Percentiles rank a stretch among this genome's conserved stretches.
phyloP scores from a whole-genome alignment of 192 early-diverging fungal genomes.

The Podila verticillata region DNA sequence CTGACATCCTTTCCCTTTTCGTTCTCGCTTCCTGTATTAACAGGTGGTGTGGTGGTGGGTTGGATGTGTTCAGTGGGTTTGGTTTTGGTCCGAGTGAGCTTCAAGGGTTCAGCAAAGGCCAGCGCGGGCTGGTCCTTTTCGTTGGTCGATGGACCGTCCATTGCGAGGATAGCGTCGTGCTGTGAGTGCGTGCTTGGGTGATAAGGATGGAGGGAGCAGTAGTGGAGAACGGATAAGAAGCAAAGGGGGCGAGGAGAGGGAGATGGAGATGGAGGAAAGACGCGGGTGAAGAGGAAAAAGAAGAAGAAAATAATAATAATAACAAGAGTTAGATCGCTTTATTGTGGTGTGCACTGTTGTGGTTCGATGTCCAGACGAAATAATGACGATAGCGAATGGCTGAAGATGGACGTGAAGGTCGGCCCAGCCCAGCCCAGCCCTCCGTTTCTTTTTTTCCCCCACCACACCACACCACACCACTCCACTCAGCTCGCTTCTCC shows the following conservation, averaged over 20 bases:
- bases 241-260: neutral
- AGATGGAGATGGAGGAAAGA: neutral
- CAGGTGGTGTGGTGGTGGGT: neutral
- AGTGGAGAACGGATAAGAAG: neutral
- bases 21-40: conserved; percentile 6
- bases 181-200: neutral
- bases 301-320: neutral
- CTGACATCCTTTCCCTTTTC: conserved; percentile 1
- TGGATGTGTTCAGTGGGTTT: neutral
- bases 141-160: conserved; percentile 1
- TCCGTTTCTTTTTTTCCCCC: no score
- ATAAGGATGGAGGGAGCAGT: neutral
- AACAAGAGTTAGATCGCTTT: neutral
- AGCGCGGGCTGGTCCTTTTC: conserved; percentile 10
- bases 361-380: no score
- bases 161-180: neutral
- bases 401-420: no score
- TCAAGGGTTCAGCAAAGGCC: conserved; percentile 11
- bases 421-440: no score
- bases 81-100: conserved; percentile 31
- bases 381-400: no score
- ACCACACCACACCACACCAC: no score
- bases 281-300: neutral
- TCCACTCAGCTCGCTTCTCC: no score
- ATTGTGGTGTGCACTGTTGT: no score